Evolutionary conservation across 2,329 filamentous ascomycete genomes (phyloP), one percentile per base, ranked within the genome.

Genomic region (Colletotrichum plurivorum): DNA sequence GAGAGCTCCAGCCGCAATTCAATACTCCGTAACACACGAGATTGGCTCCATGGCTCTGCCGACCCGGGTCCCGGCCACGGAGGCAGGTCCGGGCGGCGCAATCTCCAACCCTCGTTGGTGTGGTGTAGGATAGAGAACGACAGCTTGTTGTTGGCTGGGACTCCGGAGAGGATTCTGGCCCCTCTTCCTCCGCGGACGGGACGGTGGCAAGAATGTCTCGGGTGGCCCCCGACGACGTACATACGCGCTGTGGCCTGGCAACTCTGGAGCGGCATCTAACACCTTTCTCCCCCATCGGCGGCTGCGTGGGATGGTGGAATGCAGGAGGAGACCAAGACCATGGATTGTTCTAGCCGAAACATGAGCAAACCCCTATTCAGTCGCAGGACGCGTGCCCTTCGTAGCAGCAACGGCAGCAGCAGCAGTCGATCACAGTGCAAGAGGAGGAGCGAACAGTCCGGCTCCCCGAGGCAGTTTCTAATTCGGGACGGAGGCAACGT

Each of bases 321-420:
- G 54, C 61, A 55, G 41, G 55, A 46, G 36, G 59, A 36, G 48
- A 3, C 59, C 46, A 55, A 45, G 43, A 60, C 41, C 25, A 65
- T 59, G 54, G 22, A 53, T 54, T 66, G 61, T 69, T 31, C 66
- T 60, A 60, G 66, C 62, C 62, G 66, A 69, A 69, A 69, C 66
- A 66, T 20, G 13, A 36, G 39, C 20, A 46, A 59, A 55, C 61
- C 61, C 66, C 61, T 60, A 55, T 60, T 25, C n/a, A 45, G 61
- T 59, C 43, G 25, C 25, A 67, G 39, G 31, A 46, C 49, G 51
- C 52, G 46, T 41, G 27, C 59, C 64, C 53, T 41, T n/a, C 20
- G 27, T 59, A 36, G 51, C 58, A 15, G 45, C 16, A 9, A 13
- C 36, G 18, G 25, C 49, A 62, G 49, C 43, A 58, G 55, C 12